phyloP scores from a whole-genome alignment of 2,329 filamentous ascomycete genomes.

The Pseudogymnoascus sp. region DNA sequence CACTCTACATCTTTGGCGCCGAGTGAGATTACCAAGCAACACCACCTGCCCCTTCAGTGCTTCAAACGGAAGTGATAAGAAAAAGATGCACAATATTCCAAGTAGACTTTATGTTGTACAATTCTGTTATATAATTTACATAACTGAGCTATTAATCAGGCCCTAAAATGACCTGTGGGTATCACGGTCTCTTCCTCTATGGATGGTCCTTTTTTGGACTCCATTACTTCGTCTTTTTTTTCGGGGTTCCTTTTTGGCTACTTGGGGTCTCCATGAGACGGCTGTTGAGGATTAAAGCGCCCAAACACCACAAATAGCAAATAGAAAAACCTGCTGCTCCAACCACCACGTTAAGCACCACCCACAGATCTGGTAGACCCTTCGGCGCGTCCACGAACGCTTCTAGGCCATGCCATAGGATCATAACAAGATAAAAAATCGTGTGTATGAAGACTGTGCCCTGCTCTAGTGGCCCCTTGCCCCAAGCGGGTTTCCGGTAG shows the following conservation, averaged over 20 bases:
- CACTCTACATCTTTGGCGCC: not conserved
- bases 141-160: not conserved
- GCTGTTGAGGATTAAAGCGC: constrained; percentile 41
- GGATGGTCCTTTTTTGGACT: not conserved
- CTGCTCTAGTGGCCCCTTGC: constrained; percentile 36
- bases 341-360: constrained; percentile 81
- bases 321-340: constrained; percentile 79
- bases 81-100: not conserved
- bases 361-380: constrained; percentile 87
- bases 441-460: constrained; percentile 65
- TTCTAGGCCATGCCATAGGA: constrained; percentile 74
- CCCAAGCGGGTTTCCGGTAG: constrained; percentile 50
- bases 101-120: not conserved
- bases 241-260: not conserved
- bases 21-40: constrained; percentile 6
- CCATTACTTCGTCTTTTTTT: not conserved
- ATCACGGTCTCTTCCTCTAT: not conserved
- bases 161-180: not conserved
- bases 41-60: not conserved
- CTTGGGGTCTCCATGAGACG: not conserved
- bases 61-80: not conserved
- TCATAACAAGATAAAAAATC: constrained; percentile 70
- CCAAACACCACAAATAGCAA: constrained; percentile 88
- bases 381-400: constrained; percentile 60
- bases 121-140: constrained; percentile 8